These are phyloP conservation scores for Coemansia sp. DNA, from an alignment of 192 early-diverging fungal species.

Conservation along the genomic window DNA sequence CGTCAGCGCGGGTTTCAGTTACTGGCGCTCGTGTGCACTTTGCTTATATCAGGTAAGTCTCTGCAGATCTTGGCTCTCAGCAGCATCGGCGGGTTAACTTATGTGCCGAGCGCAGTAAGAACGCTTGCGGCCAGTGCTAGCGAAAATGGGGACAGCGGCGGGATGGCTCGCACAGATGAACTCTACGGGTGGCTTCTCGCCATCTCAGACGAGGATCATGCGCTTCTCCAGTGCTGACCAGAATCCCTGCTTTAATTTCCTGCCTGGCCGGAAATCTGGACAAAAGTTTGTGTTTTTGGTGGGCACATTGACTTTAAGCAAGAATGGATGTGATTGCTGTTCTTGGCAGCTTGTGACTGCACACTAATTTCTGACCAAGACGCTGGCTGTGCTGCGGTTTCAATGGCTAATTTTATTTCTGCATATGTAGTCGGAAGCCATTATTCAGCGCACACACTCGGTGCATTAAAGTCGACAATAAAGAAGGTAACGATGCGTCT, in stretches of 20 bases:
- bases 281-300: too few species aligned
- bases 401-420: background rate
- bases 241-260: background rate
- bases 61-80: background rate
- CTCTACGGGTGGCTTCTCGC: too few species aligned
- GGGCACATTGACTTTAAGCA: background rate
- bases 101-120: conserved; percentile 1
- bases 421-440: conserved; percentile 64
- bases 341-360: conserved; percentile 6
- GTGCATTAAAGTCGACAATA: conserved; percentile 70
- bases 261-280: background rate
- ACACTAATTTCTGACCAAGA: background rate
- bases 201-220: too few species aligned
- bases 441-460: conserved; percentile 70
- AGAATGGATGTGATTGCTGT: background rate
- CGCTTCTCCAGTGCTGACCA: background rate
- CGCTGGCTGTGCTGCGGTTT: too few species aligned
- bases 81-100: too few species aligned
- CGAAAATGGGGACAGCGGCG: background rate
- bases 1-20: conserved; percentile 53
- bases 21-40: conserved; percentile 57
- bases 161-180: background rate
- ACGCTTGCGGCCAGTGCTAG: background rate
- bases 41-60: conserved; percentile 60
- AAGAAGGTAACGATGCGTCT: conserved; percentile 59